Conservation (phyloP, 1,284 basidiomycete genomes). For the Cutaneotrichosporon mucoides region DNA sequence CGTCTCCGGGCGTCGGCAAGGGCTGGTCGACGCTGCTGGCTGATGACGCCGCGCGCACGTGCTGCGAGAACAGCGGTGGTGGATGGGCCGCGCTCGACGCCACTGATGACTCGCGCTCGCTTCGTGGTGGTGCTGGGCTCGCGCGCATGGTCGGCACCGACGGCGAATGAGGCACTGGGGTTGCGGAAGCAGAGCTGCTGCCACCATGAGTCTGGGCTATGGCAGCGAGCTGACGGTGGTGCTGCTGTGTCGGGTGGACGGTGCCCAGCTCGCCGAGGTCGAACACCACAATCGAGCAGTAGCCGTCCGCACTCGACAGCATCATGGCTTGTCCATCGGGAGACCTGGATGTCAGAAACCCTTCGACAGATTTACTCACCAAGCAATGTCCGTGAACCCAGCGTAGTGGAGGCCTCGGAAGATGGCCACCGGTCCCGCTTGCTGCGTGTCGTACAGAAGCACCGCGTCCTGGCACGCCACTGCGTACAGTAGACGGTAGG, state of each 20-base stretch:
- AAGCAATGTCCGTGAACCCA: slow-evolving; percentile 93
- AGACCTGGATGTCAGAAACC: slow-evolving; percentile 59
- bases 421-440: slow-evolving; percentile 85
- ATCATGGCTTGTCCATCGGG: slow-evolving; percentile 91
- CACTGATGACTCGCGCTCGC: slow-evolving; percentile 42
- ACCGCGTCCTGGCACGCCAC: slow-evolving; percentile 96
- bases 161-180: slow-evolving; percentile 51
- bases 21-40: slow-evolving; percentile 29
- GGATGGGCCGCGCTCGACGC: slow-evolving; percentile 22
- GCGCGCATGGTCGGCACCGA: slow-evolving; percentile 50
- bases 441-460: slow-evolving; percentile 94
- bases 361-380: slow-evolving; percentile 57
- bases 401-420: slow-evolving; percentile 96
- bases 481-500: slow-evolving; percentile 92
- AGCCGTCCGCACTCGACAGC: slow-evolving; percentile 89
- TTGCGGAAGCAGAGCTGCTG: slow-evolving; percentile 15
- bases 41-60: slow-evolving; percentile 22
- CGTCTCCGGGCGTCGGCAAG: slow-evolving; percentile 38
- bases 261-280: slow-evolving; percentile 81
- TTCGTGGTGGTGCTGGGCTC: slow-evolving; percentile 33
- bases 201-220: slow-evolving; percentile 70
- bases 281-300: slow-evolving; percentile 83
- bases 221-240: slow-evolving; percentile 75
- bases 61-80: slow-evolving; percentile 20
- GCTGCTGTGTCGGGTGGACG: slow-evolving; percentile 79